These are phyloP conservation scores for Meredithiella fracta DNA, from an alignment of 2,329 filamentous ascomycete genomes.

Conservation along the genomic window DNA sequence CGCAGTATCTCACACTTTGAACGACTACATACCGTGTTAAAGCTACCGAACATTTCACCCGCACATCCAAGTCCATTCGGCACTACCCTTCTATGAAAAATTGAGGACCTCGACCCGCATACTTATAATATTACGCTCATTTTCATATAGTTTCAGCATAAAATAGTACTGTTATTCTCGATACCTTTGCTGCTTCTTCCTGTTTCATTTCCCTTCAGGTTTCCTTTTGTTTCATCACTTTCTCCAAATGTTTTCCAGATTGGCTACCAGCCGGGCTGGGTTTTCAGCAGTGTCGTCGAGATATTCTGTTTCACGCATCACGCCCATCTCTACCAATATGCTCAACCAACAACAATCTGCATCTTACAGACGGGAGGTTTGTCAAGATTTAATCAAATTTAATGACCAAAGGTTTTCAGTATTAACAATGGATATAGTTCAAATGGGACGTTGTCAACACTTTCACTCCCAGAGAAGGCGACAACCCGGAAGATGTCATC, in stretches of 20 bases:
- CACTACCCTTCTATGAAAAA: background rate
- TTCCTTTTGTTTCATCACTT: constrained; percentile 1
- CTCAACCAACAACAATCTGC: constrained; percentile 6
- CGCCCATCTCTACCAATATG: constrained; percentile 71
- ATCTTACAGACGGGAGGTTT: constrained; percentile 9
- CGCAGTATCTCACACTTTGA: background rate
- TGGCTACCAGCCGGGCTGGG: constrained; percentile 29
- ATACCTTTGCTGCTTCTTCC: background rate
- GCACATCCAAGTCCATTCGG: background rate
- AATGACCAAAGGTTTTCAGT: background rate
- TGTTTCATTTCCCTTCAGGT: constrained; percentile 1
- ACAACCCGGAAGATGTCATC: constrained; percentile 78
- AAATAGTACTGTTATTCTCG: background rate
- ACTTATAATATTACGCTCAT: background rate
- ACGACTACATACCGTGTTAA: background rate
- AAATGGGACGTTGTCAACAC: background rate
- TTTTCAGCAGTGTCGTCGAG: constrained; percentile 30
- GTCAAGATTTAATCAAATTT: background rate
- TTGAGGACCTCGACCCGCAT: background rate
- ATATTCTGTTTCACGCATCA: constrained; percentile 29
- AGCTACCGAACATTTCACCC: background rate
- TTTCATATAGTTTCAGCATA: background rate
- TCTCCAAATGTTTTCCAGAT: constrained; percentile 10
- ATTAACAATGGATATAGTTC: background rate
- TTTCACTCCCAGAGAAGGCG: background rate